These are phyloP conservation scores for Gonium pectorale DNA, from an alignment of 139 green algal genomes.

Conservation along the genomic window DNA sequence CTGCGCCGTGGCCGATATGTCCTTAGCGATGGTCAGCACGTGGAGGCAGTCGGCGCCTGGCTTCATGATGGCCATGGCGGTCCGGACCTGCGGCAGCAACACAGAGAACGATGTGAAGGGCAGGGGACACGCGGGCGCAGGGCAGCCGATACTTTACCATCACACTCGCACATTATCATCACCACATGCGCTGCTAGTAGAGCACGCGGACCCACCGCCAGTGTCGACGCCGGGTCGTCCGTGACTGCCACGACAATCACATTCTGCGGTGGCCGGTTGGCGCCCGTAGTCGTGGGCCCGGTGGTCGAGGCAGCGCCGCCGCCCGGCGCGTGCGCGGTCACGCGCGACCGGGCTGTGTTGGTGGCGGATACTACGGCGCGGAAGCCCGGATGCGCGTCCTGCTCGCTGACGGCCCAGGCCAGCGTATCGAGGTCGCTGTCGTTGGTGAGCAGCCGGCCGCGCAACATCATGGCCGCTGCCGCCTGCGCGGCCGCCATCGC, in stretches of 20 bases:
- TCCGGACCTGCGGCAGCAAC: not conserved
- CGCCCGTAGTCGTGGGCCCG: not conserved
- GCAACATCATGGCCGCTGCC: not conserved
- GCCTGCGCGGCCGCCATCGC: not conserved
- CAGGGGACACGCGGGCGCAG: not conserved
- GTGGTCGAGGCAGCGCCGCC: not conserved
- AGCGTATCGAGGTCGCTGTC: conserved; percentile 40
- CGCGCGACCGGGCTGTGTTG: conserved; percentile 10
- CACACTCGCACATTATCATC: too few relatives aligned
- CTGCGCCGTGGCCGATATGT: not conserved
- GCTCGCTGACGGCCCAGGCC: not conserved
- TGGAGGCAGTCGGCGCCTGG: conserved; percentile 28
- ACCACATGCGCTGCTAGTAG: too few relatives aligned
- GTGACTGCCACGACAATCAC: conserved; percentile 35
- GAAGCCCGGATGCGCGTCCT: conserved; percentile 20
- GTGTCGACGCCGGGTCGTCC: conserved; percentile 26
- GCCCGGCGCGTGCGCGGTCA: conserved; percentile 1
- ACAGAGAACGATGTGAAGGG: not conserved
- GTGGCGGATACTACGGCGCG: not conserved
- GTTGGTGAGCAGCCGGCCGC: conserved; percentile 32
- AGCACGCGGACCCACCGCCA: conserved; percentile 32
- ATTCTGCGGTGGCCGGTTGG: not conserved
- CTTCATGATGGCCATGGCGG: conserved; percentile 35
- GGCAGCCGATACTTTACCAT: too few relatives aligned
- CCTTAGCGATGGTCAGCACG: conserved; percentile 33